These are phyloP conservation scores for Acacia concinna DNA, from an alignment of 331 rosid genomes.

Conservation along the genomic window DNA sequence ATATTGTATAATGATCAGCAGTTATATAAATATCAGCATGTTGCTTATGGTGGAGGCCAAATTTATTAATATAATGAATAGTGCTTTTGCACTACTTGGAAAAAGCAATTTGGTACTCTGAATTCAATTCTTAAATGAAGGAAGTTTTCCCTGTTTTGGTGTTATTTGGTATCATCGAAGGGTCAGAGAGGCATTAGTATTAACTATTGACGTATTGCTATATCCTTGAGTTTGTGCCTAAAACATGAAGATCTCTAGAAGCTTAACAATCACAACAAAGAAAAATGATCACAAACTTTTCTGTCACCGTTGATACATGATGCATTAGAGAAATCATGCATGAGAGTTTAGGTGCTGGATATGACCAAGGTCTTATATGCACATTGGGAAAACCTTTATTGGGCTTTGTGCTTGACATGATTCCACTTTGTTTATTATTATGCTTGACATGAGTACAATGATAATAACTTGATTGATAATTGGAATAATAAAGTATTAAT, in stretches of 20 bases:
- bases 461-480: background rate
- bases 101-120: conserved; percentile 8
- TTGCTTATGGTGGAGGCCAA: background rate
- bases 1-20: background rate
- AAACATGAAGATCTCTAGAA: background rate
- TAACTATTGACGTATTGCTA: background rate
- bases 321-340: background rate
- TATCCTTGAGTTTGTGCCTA: background rate
- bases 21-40: background rate
- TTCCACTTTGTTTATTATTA: background rate
- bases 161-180: background rate
- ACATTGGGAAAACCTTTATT: background rate
- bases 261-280: background rate
- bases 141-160: background rate
- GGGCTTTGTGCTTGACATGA: background rate
- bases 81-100: background rate
- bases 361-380: background rate
- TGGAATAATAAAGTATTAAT: conserved; percentile 5
- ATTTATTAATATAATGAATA: background rate
- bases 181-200: background rate
- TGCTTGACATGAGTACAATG: background rate
- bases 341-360: background rate
- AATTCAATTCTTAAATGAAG: background rate
- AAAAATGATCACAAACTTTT: background rate
- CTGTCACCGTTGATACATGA: background rate